Percentiles rank a stretch among this genome's conserved stretches.
These are phyloP conservation scores for Candida glucosophila DNA, from an alignment of 1,139 yeast genomes.

Conservation along the genomic window DNA sequence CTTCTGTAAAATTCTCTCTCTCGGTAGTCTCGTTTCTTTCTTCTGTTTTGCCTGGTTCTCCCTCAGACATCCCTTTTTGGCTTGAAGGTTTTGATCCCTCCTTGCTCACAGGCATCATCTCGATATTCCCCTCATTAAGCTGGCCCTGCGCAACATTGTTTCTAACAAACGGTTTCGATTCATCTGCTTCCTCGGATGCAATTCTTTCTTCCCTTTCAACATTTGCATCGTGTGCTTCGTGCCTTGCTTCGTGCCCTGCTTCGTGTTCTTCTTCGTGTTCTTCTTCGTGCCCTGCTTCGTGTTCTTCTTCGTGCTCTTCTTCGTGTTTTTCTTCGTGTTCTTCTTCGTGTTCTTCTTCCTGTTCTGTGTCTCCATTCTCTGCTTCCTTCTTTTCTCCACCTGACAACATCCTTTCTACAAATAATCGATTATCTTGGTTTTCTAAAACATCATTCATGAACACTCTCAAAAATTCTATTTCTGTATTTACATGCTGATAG, in stretches of 20 bases:
- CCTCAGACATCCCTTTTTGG: too few species aligned
- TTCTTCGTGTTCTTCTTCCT: too few species aligned
- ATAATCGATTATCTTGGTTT: constrained; percentile 5
- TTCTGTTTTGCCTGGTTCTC: too few species aligned
- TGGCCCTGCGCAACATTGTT: too few species aligned
- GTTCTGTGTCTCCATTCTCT: too few species aligned
- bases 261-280: too few species aligned
- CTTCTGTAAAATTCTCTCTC: constrained; percentile 1
- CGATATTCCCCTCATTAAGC: too few species aligned
- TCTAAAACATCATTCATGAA: constrained; percentile 14
- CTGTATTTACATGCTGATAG: constrained; percentile 11
- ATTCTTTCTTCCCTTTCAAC: constrained; percentile 1
- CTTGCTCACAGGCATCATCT: too few species aligned
- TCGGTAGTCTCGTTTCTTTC: neutral
- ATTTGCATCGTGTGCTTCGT: too few species aligned
- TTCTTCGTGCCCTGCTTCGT: neutral
- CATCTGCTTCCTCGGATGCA: neutral
- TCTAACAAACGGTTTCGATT: neutral
- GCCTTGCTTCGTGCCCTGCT: neutral
- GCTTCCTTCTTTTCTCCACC: constrained; percentile 1
- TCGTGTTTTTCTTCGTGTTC: too few species aligned
- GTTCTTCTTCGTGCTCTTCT: too few species aligned
- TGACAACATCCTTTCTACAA: neutral
- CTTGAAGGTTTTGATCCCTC: too few species aligned
- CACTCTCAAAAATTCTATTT: constrained; percentile 13